These are phyloP conservation scores for Candida neerlandica DNA, from an alignment of 1,139 yeast species.

Conservation along the genomic window DNA sequence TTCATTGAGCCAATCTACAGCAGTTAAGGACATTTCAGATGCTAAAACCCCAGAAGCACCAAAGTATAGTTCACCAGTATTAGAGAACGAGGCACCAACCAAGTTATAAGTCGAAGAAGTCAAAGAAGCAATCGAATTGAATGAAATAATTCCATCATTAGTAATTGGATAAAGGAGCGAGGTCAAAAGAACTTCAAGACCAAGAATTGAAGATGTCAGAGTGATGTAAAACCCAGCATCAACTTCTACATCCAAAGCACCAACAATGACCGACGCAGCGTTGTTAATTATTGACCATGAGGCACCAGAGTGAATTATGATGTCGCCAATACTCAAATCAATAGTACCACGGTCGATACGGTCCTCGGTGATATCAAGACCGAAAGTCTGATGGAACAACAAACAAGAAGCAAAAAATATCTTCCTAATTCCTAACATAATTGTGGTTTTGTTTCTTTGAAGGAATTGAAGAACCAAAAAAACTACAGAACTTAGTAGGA, in stretches of 20 bases:
- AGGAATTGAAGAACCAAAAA: background rate
- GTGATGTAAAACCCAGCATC: constrained; percentile 29
- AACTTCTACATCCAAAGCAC: constrained; percentile 21
- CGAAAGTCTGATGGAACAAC: background rate
- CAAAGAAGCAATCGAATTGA: constrained; percentile 22
- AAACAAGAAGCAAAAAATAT: background rate
- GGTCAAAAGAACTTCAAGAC: constrained; percentile 17
- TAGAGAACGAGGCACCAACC: constrained; percentile 23
- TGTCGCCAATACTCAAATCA: constrained; percentile 23
- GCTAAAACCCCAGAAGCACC: constrained; percentile 25
- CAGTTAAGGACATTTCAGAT: constrained; percentile 23
- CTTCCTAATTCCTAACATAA: background rate
- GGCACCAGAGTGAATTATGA: constrained; percentile 26
- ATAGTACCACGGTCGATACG: constrained; percentile 21
- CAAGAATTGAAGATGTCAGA: constrained; percentile 14
- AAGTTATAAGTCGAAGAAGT: constrained; percentile 24
- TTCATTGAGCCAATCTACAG: constrained; percentile 26
- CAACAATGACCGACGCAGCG: constrained; percentile 23
- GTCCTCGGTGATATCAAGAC: constrained; percentile 7
- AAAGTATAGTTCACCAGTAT: constrained; percentile 32
- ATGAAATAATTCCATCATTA: constrained; percentile 27
- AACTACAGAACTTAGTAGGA: background rate
- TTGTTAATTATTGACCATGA: constrained; percentile 36
- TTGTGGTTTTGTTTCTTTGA: background rate
- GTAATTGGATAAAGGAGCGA: constrained; percentile 13